Conservation (phyloP, 1,284 basidiomycete species). For the Cryptococcus depauperatus region DNA sequence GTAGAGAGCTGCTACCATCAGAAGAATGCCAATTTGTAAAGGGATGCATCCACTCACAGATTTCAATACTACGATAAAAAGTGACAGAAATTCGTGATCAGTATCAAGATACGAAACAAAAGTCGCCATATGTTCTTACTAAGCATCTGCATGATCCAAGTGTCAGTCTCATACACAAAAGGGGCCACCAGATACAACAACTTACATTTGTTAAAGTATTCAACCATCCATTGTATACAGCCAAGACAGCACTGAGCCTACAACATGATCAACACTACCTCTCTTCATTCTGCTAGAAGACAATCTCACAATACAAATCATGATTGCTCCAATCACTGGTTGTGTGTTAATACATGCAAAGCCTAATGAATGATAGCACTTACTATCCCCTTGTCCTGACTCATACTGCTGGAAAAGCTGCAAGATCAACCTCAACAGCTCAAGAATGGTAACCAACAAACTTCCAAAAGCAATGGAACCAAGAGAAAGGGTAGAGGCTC, state of each 20-base stretch:
- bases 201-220: slow-evolving; percentile 69
- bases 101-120: neutral
- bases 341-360: neutral
- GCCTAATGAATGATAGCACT: slow-evolving; percentile 25
- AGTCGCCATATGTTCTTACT: slow-evolving; percentile 3
- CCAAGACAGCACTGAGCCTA: slow-evolving; percentile 68
- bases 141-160: slow-evolving; percentile 30
- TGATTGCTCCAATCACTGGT: slow-evolving; percentile 1
- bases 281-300: neutral
- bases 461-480: slow-evolving; percentile 86
- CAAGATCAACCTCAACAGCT: slow-evolving; percentile 62
- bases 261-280: slow-evolving; percentile 20
- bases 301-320: neutral
- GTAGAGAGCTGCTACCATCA: slow-evolving; percentile 57
- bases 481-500: slow-evolving; percentile 75
- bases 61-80: slow-evolving; percentile 58
- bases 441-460: slow-evolving; percentile 77
- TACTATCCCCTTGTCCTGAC: slow-evolving; percentile 64
- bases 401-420: slow-evolving; percentile 60
- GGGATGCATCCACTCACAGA: slow-evolving; percentile 37
- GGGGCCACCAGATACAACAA: neutral
- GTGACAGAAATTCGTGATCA: too few species aligned
- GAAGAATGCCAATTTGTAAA: neutral
- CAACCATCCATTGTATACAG: slow-evolving; percentile 60
- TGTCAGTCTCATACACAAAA: neutral